Evolutionary conservation across 768 basidiomycete genomes (phyloP).

Genomic region (Lactarius deliciosus): DNA sequence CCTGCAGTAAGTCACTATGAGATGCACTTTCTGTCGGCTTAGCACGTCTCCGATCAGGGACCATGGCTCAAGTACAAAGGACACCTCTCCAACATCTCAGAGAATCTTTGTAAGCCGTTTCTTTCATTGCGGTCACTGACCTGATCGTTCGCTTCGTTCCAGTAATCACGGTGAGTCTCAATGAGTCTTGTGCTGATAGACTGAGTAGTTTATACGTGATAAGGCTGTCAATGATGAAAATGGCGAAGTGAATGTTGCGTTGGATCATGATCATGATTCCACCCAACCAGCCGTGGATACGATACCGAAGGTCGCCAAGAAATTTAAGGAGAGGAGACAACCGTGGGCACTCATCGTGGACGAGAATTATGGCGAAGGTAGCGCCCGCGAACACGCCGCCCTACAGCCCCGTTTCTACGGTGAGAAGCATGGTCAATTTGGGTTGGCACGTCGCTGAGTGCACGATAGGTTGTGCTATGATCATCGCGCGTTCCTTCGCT

Average conservation of each 20-base stretch:
- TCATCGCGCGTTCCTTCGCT: constrained; percentile 91
- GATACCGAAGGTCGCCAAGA: constrained; percentile 89
- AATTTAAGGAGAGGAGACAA: constrained; percentile 75
- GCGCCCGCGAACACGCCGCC: constrained; percentile 96
- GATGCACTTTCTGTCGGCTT: neutral
- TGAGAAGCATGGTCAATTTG: constrained; percentile 33
- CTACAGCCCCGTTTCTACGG: constrained; percentile 95
- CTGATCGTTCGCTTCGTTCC: constrained; percentile 2
- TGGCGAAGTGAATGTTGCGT: constrained; percentile 88
- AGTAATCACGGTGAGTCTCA: constrained; percentile 76
- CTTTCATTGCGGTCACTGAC: neutral
- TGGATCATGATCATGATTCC: constrained; percentile 62
- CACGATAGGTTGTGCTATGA: constrained; percentile 73
- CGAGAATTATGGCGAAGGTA: constrained; percentile 97
- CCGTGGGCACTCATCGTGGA: constrained; percentile 95
- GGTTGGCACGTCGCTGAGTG: constrained; percentile 6
- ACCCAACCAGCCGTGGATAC: constrained; percentile 59
- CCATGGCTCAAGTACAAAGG: constrained; percentile 99
- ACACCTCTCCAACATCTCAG: constrained; percentile 93
- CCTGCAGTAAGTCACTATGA: constrained; percentile 64
- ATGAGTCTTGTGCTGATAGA: constrained; percentile 1
- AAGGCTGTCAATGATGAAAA: constrained; percentile 93
- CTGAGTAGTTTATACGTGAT: constrained; percentile 18
- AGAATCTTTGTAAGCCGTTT: constrained; percentile 76
- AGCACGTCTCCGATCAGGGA: constrained; percentile 49